Evolutionary conservation across 495 filamentous ascomycete genomes (phyloP), one percentile per base, ranked within the genome.

Genomic region (Penicillium flavigenum): DNA sequence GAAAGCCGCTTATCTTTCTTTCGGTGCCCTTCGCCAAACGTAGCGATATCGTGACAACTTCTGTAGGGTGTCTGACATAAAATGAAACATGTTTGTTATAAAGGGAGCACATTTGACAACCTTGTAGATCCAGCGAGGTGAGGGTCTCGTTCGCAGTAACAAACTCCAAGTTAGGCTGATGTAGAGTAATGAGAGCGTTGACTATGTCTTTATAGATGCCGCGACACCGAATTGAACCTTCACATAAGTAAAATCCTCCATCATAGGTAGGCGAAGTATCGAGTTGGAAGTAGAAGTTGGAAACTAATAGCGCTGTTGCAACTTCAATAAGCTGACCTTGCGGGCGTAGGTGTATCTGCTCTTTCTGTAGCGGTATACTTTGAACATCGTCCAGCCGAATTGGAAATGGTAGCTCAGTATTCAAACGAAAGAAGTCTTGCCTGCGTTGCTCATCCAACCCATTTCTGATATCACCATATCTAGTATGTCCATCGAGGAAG

Each of bases 1-100:
- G 61, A 49, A 66, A 66, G n/a, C 63, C 61, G 39, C 63, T 66
- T 41, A 66, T 61, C 34, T 52, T 63, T 29, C 61, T 42, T 22
- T 22, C 29, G 10, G 24, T 47, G 10, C 42, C 42, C 19, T 45
- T 45, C 6, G 19, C 32, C 24, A 49, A 34, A 14, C 48, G 44
- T 8, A 66, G 19, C n/a, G 48, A 63, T 32, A 66, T 61, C 7
- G 39, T 63, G 16, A 66, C 38, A 19, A 47, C 22, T 26, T 63
- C 61, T 14, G 38, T 49, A 16, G 58, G 57, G 39, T 63, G 47
- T 29, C 58, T 43, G 26, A 61, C 44, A 42, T 36, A 36, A 56
- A 66, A 57, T 24, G 39, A 50, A 9, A 66, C 50, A 27, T 51
- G 16, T 41, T 61, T 60, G 26, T 58, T 31, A 49, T 60, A 66